phyloP scores from a whole-genome alignment of 2,329 filamentous ascomycete species.

The Nothophaeocryptopus gaeumannii region DNA sequence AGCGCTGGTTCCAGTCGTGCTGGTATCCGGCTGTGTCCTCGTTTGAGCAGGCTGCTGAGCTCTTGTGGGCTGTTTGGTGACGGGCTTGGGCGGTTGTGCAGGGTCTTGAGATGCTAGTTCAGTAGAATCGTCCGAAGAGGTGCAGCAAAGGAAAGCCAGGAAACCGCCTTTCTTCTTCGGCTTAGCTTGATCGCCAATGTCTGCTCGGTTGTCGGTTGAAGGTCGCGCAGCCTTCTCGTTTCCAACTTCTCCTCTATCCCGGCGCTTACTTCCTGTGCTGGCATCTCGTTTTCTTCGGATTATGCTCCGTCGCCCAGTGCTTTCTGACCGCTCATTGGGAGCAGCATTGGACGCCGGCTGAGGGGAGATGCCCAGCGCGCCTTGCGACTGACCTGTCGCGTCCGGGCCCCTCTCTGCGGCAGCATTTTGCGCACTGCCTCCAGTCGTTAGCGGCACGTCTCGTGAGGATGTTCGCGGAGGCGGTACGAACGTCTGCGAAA shows the following conservation, averaged over 20 bases:
- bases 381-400: constrained; percentile 9
- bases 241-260: constrained; percentile 36
- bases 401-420: constrained; percentile 8
- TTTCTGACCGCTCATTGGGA: constrained; percentile 37
- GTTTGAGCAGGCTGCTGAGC: constrained; percentile 45
- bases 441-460: constrained; percentile 13
- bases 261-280: constrained; percentile 48
- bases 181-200: constrained; percentile 33
- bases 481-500: constrained; percentile 24
- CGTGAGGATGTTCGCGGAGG: constrained; percentile 21
- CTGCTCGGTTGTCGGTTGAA: constrained; percentile 32
- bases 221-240: constrained; percentile 41
- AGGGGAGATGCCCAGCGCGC: neutral
- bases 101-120: constrained; percentile 56
- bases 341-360: neutral
- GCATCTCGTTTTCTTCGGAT: constrained; percentile 44
- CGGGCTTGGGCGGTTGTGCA: constrained; percentile 45
- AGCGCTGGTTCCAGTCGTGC: constrained; percentile 42
- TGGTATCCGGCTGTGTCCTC: constrained; percentile 46
- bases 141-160: constrained; percentile 63
- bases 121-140: constrained; percentile 59
- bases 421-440: constrained; percentile 19
- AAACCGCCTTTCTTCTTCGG: constrained; percentile 45
- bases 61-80: constrained; percentile 38
- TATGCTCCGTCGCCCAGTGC: constrained; percentile 45